Base-by-base conservation (phyloP, 768 basidiomycete genomes). In the Amanita exitialis region DNA sequence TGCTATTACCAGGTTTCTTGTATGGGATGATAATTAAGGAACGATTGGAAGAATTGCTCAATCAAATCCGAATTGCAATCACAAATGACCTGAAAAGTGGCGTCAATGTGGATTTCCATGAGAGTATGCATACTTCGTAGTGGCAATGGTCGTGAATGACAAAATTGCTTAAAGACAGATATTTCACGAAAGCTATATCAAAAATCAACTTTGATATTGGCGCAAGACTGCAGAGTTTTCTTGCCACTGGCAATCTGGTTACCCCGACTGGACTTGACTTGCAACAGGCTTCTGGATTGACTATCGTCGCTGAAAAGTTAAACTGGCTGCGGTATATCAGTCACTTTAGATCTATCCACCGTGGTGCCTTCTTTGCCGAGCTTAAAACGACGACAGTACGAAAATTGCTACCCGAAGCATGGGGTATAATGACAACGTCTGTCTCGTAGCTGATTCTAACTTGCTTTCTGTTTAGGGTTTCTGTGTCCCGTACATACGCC, bases 21-120 rank as follows among this genome's bases (percentile, higher is more conserved):
- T 98, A 96, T 63, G 84, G 83, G 44, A 97, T 95, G 90, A 96
- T 98, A 61, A 88, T 99, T 72, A 98, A 96, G 68, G 96, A 99
- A 66, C 82, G 90, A 54, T 75, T 98, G 53, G 95, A 97, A 57
- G 96, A 98, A 64, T 82, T 82, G 20, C 68, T 98, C 45, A 85
- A 78, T 57, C 75, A 77, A 58, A 78, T 89, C 61, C 78, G 87
- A 47, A 71, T 69, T 51, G 83, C 78, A 56, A 84, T 97, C 55
- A 66, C 68, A 10, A 65, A 72, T 42, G 94, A 98, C 62, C 76
- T 94, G 15, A 74, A 86, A 54, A 83, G 82, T 59, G 78, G 79
- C n/a, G 79, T 80, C 32, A 70, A 77, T n/a, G 83, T 90, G 3
- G 91, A 97, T 64, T 93, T 98, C 68, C 74, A 82, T 56, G 88